These are phyloP conservation scores for Talaromyces sp. DNA, from an alignment of 2,329 filamentous ascomycete species.

Conservation along the genomic window DNA sequence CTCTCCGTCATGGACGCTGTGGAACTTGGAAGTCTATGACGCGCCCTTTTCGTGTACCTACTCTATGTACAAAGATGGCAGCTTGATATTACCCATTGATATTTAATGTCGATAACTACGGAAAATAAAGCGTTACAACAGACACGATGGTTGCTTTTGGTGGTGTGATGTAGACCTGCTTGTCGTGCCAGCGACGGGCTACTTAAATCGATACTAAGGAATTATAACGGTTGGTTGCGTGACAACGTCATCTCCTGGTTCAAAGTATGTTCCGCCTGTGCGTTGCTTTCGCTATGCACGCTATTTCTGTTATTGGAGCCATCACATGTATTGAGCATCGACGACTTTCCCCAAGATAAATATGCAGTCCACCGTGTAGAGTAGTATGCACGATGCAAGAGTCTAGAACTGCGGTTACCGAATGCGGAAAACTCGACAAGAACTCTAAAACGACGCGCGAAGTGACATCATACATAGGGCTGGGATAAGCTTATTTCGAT, in stretches of 20 bases:
- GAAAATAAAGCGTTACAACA: too few relatives aligned
- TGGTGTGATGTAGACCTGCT: not conserved
- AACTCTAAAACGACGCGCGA: not conserved
- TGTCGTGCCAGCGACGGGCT: not conserved
- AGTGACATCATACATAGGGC: conserved; percentile 1
- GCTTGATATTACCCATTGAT: too few relatives aligned
- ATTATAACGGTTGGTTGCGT: not conserved
- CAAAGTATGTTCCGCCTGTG: not conserved
- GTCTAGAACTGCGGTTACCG: not conserved
- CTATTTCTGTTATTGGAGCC: too few relatives aligned
- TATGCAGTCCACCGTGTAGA: too few relatives aligned
- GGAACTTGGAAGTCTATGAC: too few relatives aligned
- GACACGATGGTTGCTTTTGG: too few relatives aligned
- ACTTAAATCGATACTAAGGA: not conserved
- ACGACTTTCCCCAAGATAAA: not conserved
- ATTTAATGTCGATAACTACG: too few relatives aligned
- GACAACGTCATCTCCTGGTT: not conserved
- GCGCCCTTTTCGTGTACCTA: too few relatives aligned
- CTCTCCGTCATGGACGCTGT: too few relatives aligned
- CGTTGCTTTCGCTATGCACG: not conserved
- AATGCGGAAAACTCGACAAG: not conserved
- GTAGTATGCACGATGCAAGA: not conserved
- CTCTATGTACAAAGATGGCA: too few relatives aligned
- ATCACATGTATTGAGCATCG: not conserved
- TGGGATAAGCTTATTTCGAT: not conserved